These are phyloP conservation scores for Monosporascus sp. DNA, from an alignment of 2,329 filamentous ascomycete species.

Conservation along the genomic window DNA sequence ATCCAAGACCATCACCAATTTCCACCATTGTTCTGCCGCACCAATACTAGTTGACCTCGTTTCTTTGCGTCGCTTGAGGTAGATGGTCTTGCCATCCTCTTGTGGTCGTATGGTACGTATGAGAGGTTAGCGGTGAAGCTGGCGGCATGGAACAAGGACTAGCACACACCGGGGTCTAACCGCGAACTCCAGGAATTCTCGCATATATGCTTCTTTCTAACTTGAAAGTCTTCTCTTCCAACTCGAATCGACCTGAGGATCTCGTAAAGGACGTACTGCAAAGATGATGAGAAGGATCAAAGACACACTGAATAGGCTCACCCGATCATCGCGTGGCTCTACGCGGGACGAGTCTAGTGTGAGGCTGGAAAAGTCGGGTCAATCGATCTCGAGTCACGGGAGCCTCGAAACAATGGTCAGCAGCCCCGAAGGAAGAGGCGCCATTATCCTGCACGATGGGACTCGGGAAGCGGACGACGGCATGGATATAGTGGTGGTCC, in stretches of 20 bases:
- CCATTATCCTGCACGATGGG: slow-evolving; percentile 20
- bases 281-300: slow-evolving; percentile 24
- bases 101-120: neutral
- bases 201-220: neutral
- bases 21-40: too few relatives aligned
- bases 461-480: slow-evolving; percentile 19
- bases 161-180: neutral
- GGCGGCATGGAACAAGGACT: neutral
- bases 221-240: neutral
- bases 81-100: neutral
- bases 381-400: slow-evolving; percentile 23
- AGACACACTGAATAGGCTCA: slow-evolving; percentile 25
- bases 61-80: too few relatives aligned
- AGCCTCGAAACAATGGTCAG: slow-evolving; percentile 20
- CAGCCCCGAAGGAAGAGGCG: slow-evolving; percentile 21
- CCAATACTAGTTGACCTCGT: too few relatives aligned
- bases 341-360: slow-evolving; percentile 16
- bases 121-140: neutral
- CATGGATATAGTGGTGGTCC: slow-evolving; percentile 25
- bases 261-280: too few relatives aligned
- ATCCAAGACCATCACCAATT: too few relatives aligned
- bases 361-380: slow-evolving; percentile 22
- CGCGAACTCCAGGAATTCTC: neutral
- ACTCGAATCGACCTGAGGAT: neutral
- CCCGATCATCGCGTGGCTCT: slow-evolving; percentile 21